Evolutionary conservation across 345 rosid species (phyloP), one percentile per base, ranked within the genome.

Genomic region (Lenwebbia sp.): DNA sequence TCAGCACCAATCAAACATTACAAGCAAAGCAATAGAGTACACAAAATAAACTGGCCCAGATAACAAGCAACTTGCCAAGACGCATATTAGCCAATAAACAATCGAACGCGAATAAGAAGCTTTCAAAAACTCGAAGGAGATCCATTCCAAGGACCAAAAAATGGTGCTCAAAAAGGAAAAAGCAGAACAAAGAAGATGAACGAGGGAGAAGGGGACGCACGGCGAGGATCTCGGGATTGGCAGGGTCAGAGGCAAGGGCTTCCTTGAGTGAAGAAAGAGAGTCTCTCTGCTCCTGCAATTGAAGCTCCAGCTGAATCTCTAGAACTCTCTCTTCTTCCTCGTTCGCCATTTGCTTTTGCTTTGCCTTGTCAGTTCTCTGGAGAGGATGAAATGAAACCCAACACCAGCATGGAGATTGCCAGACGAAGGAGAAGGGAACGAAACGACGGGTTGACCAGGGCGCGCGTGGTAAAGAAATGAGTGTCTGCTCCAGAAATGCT

Each of bases 291-390:
- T 96, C 98, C 12, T 87, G 84, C 55, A 95, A 89, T 87, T 96
- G 98, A 47, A 85, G 56, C 60, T 95, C 98, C 13, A 96, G 94
- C 90, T 95, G 95, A 54, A 91, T 76, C 95, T 96, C 99, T 10
- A 96, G 88, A 78, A 87, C 92, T 87, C 90, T 94, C 89, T 96
- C 95, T 89, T 93, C 92, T 55, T 90, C 96, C 84, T 90, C 95
- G 58, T 86, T 87, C 86, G 90, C 95, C 98, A 94, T 95, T 74
- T 87, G 88, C 47, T 25, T 40, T 47, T n/a, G n/a, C 83, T 40
- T 53, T 70, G 44, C 78, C 13, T 33, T 3, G 54, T 49, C 50
- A 49, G 50, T 49, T 10, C 52, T 53, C 54, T 17, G 54, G 54
- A 53, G 54, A 15, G 54, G 78, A 37, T 37, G 0, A 9, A 21